Evolutionary conservation across 129 eudicot genomes (phyloP).

Genomic region (Silybum marianum): DNA sequence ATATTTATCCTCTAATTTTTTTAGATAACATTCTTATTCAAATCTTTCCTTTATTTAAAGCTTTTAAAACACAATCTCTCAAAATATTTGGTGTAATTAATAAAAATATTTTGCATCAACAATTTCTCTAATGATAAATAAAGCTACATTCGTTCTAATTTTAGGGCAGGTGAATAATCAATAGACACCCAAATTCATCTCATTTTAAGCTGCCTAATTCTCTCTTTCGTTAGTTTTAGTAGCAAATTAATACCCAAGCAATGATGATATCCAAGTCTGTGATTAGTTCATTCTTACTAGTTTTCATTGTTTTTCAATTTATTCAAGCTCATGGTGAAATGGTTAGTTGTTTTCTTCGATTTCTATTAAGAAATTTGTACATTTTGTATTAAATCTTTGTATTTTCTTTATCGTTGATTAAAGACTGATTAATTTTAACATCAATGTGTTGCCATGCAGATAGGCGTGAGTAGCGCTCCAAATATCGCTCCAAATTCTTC

Average conservation of each 20-base stretch:
- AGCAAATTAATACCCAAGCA: background rate
- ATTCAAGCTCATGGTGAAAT: slow-evolving; percentile 17
- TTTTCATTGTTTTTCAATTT: slow-evolving; percentile 22
- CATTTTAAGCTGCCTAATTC: background rate
- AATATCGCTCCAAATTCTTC: background rate
- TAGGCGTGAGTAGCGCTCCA: background rate
- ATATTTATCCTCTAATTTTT: no score
- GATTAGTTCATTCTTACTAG: slow-evolving; percentile 23
- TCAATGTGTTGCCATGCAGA: background rate
- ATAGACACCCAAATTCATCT: background rate
- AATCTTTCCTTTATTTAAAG: no score
- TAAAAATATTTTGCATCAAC: background rate
- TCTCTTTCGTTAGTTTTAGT: background rate
- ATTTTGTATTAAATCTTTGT: background rate
- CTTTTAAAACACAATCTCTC: background rate
- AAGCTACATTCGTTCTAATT: background rate
- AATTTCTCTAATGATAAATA: background rate
- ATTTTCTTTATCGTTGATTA: background rate
- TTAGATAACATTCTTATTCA: no score
- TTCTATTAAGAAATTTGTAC: background rate
- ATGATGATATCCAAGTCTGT: slow-evolving; percentile 29
- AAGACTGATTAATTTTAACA: background rate
- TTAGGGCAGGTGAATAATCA: background rate
- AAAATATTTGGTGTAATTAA: background rate
- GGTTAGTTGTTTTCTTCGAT: background rate